Conservation (phyloP, 352 stramenopile species). For the Pythium scleroteichum region DNA sequence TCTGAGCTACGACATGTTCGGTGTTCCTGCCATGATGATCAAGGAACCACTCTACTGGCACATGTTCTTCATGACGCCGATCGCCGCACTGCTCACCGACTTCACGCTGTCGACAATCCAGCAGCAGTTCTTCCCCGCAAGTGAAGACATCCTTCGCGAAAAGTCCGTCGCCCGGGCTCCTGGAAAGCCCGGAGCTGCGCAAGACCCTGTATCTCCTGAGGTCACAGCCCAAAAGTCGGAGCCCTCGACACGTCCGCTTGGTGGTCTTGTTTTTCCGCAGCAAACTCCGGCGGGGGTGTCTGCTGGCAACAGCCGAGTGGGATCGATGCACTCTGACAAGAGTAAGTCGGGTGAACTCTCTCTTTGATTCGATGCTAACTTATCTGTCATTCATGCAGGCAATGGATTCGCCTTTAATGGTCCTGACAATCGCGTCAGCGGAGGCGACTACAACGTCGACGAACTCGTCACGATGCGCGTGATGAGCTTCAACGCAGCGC, state of each 20-base stretch:
- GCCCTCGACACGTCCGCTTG: neutral
- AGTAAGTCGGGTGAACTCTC: conserved; percentile 1
- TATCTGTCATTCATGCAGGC: conserved; percentile 12
- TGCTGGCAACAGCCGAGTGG: neutral
- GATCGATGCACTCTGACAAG: neutral
- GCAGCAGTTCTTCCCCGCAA: conserved; percentile 54
- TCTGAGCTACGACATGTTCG: conserved; percentile 68
- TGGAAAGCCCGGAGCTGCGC: conserved; percentile 21
- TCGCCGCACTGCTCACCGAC: conserved; percentile 47
- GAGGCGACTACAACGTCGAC: conserved; percentile 8
- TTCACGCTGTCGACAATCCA: conserved; percentile 37
- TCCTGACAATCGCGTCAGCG: conserved; percentile 12
- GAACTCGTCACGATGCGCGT: conserved; percentile 39
- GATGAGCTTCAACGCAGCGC: conserved; percentile 18
- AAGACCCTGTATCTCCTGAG: conserved; percentile 12
- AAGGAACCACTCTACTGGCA: conserved; percentile 52
- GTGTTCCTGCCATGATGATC: conserved; percentile 47
- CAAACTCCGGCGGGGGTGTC: conserved; percentile 12
- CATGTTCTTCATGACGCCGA: conserved; percentile 51
- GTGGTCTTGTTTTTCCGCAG: conserved; percentile 16
- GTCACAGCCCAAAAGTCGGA: neutral
- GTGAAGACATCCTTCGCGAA: conserved; percentile 68
- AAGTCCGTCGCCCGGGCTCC: conserved; percentile 21
- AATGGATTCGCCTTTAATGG: conserved; percentile 42
- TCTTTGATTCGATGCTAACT: neutral